Percentiles rank a stretch among this genome's conserved stretches.
Evolutionary conservation across 192 early-diverging fungal genomes (phyloP).

Genomic region (Coemansia sp.): DNA sequence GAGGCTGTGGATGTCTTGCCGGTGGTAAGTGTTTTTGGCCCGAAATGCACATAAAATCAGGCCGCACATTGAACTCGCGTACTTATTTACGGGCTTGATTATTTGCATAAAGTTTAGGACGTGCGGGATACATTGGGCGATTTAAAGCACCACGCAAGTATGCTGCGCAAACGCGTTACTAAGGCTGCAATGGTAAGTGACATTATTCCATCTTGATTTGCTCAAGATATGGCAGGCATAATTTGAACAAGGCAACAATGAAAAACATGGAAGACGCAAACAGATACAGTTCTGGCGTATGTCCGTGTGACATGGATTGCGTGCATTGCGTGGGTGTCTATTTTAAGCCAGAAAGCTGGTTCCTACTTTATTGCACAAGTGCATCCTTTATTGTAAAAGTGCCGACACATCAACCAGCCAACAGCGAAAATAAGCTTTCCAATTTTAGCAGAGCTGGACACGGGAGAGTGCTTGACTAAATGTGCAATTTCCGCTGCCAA

Average conservation of each 20-base stretch:
- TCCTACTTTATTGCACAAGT: not conserved
- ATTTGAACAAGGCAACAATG: not conserved
- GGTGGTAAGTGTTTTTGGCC: conserved; percentile 24
- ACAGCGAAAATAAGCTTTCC: not conserved
- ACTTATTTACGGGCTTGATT: not conserved
- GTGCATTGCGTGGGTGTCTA: not conserved
- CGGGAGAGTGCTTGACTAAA: not conserved
- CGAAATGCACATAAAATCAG: not conserved
- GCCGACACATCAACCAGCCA: too few relatives aligned
- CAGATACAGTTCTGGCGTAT: not conserved
- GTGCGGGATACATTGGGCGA: conserved; percentile 37
- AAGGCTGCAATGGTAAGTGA: conserved; percentile 50
- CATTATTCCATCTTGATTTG: not conserved
- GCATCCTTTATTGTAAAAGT: not conserved
- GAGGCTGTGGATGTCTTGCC: conserved; percentile 35
- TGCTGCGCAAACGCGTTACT: conserved; percentile 47
- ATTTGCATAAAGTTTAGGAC: conserved; percentile 18
- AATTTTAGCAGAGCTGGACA: not conserved
- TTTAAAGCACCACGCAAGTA: conserved; percentile 40
- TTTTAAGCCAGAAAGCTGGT: not conserved
- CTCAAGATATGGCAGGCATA: too few relatives aligned
- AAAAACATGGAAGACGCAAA: not conserved
- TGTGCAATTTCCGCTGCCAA: not conserved
- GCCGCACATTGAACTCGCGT: not conserved
- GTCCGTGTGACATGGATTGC: not conserved